phyloP scores from a whole-genome alignment of 768 basidiomycete species.

The Trametes villosa region DNA sequence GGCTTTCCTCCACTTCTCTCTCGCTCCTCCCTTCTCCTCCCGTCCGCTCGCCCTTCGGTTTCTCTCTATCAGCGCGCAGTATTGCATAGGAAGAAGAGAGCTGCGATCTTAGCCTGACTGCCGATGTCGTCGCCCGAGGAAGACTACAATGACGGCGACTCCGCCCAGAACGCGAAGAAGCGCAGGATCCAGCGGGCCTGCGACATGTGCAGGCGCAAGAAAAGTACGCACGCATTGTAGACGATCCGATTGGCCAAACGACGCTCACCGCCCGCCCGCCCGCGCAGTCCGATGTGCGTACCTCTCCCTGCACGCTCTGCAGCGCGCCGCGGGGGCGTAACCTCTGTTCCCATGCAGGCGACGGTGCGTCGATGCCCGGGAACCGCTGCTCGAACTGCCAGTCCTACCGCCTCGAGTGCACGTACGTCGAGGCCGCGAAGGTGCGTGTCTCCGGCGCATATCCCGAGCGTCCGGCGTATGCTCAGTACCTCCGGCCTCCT shows the following conservation, averaged over 20 bases:
- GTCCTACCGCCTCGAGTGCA: constrained; percentile 62
- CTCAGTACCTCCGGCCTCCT: not conserved
- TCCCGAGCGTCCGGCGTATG: not conserved
- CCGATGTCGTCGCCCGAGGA: constrained; percentile 71
- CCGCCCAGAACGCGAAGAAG: constrained; percentile 56
- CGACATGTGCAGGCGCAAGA: constrained; percentile 83
- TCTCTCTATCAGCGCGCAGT: not conserved
- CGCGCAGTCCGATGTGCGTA: constrained; percentile 64
- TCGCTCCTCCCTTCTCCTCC: not conserved
- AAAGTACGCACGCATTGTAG: constrained; percentile 54
- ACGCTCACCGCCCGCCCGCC: not conserved
- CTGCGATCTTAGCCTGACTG: no score
- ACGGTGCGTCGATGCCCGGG: constrained; percentile 69
- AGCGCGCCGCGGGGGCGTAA: not conserved
- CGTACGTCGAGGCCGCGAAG: constrained; percentile 71
- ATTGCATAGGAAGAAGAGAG: not conserved
- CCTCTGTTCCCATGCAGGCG: constrained; percentile 45
- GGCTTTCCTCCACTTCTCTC: not conserved
- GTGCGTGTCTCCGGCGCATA: constrained; percentile 37
- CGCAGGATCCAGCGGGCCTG: constrained; percentile 78
- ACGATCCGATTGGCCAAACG: not conserved
- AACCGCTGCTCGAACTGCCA: constrained; percentile 69
- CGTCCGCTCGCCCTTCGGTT: no score
- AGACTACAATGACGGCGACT: constrained; percentile 55
- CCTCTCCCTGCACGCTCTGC: not conserved